Conservation (phyloP, 2,329 filamentous ascomycete genomes). For the Alternaria dauci region DNA sequence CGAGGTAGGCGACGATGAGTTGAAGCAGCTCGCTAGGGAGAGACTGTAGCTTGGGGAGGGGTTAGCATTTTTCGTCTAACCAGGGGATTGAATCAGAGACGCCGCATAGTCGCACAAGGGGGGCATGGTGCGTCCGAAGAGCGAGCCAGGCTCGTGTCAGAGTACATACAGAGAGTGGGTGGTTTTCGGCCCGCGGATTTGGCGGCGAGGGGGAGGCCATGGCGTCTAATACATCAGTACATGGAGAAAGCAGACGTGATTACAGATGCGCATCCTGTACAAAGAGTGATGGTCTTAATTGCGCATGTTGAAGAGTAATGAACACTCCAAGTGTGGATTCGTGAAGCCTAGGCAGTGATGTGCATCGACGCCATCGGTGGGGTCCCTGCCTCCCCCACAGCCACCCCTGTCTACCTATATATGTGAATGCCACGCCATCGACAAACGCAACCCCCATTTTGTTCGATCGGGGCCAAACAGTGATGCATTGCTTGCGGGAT, state of each 20-base stretch:
- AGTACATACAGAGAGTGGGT: constrained; percentile 13
- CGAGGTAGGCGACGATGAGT: constrained; percentile 49
- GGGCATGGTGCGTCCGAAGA: constrained; percentile 8
- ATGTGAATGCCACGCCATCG: background rate
- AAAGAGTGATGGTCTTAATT: background rate
- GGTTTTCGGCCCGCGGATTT: background rate
- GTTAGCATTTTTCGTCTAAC: constrained; percentile 6
- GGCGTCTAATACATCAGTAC: background rate
- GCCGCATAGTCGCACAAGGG: background rate
- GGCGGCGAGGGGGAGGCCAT: background rate
- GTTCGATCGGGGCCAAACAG: background rate
- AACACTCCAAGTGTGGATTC: constrained; percentile 8
- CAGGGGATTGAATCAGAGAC: background rate
- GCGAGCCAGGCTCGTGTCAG: constrained; percentile 6
- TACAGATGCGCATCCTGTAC: background rate
- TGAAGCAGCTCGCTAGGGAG: constrained; percentile 56
- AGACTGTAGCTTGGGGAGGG: constrained; percentile 31
- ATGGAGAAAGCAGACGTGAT: background rate
- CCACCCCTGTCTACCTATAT: background rate
- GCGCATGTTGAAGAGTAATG: background rate
- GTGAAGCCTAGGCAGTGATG: constrained; percentile 7
- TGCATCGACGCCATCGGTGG: constrained; percentile 13
- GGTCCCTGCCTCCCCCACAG: constrained; percentile 5
- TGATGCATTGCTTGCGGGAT: background rate
- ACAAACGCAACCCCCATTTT: background rate